These are phyloP conservation scores for Citrullus mucosospermus DNA, from an alignment of 306 rosid species.

Conservation along the genomic window DNA sequence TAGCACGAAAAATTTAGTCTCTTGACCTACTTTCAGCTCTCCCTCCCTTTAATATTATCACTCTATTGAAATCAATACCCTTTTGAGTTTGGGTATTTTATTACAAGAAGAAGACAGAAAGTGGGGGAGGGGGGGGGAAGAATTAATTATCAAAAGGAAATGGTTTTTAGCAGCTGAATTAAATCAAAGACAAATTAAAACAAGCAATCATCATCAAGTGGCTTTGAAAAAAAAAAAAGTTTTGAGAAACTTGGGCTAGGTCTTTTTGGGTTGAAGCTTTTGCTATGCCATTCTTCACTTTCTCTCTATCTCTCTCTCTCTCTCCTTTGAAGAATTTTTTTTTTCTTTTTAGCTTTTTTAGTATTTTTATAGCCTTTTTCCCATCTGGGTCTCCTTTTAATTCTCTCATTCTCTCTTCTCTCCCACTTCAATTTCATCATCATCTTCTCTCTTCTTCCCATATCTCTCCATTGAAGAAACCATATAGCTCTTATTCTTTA, in stretches of 20 bases:
- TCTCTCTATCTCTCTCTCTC: conserved; percentile 15
- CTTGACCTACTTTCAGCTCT: neutral
- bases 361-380: conserved; percentile 18
- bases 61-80: conserved; percentile 22
- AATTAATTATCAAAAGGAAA: neutral
- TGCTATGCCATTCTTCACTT: conserved; percentile 14
- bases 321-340: conserved; percentile 3
- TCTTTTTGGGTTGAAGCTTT: conserved; percentile 13
- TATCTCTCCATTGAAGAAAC: conserved; percentile 18
- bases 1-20: neutral
- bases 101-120: conserved; percentile 38
- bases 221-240: neutral
- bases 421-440: conserved; percentile 30
- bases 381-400: neutral
- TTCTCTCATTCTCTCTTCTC: conserved; percentile 13
- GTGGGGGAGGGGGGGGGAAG: neutral
- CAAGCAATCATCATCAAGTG: neutral
- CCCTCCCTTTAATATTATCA: conserved; percentile 12
- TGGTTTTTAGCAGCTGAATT: neutral
- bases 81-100: conserved; percentile 63
- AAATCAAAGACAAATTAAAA: neutral
- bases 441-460: conserved; percentile 13
- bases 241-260: neutral
- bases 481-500: conserved; percentile 7
- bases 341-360: conserved; percentile 11